A percentile compares a stretch with the other conserved stretches of the same genome.
phyloP scores from a whole-genome alignment of 768 basidiomycete genomes.

The Boletus vermiculosoides region DNA sequence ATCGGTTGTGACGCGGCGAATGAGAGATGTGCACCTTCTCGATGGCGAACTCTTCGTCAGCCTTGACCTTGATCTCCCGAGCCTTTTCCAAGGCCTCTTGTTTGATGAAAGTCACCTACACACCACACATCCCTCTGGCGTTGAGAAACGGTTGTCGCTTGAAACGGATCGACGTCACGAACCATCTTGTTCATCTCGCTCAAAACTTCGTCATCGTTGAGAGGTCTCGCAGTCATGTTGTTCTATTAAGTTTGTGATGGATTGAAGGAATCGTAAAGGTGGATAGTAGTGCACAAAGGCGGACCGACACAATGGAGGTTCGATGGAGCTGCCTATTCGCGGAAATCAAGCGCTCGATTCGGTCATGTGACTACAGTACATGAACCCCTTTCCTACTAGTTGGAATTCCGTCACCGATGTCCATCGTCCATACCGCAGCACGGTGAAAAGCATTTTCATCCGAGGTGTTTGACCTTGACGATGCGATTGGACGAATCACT shows the following conservation, averaged over 20 bases:
- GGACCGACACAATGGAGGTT: not conserved
- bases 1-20: not conserved
- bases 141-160: constrained; percentile 2
- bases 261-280: not conserved
- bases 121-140: not conserved
- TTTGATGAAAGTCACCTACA: constrained; percentile 94
- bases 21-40: constrained; percentile 68
- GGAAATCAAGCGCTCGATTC: not conserved
- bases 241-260: constrained; percentile 9
- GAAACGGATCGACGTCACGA: constrained; percentile 19
- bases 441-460: not conserved
- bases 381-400: too few species aligned
- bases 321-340: not conserved
- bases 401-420: too few species aligned
- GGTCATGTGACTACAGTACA: not conserved
- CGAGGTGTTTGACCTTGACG: not conserved
- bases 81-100: constrained; percentile 98
- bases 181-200: constrained; percentile 99
- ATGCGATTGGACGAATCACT: not conserved
- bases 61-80: constrained; percentile 94
- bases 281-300: not conserved
- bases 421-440: too few species aligned
- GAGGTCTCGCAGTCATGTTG: constrained; percentile 67
- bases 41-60: constrained; percentile 98
- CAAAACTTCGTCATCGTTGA: constrained; percentile 94